Evolutionary conservation across 2,329 filamentous ascomycete genomes (phyloP).

Genomic region (Colletotrichum sp.): DNA sequence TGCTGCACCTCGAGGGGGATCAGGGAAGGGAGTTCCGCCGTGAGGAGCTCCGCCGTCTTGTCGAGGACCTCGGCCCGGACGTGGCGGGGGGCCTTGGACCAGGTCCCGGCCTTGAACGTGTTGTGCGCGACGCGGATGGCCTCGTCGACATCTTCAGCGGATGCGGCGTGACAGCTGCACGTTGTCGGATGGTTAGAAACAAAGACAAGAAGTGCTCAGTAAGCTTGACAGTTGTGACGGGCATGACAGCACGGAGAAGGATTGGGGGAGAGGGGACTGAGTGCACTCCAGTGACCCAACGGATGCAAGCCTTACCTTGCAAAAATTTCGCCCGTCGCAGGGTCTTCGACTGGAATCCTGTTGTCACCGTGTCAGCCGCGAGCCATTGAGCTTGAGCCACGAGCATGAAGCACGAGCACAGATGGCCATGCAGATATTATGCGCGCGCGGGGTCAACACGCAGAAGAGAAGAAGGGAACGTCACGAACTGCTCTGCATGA

Average conservation of each 20-base stretch:
- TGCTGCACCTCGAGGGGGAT: constrained; percentile 70
- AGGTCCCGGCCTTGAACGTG: constrained; percentile 55
- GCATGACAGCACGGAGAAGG: not conserved
- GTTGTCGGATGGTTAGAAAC: not conserved
- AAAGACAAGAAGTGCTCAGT: not conserved
- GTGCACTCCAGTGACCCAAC: not conserved
- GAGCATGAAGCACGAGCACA: constrained; percentile 6
- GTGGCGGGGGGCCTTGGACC: constrained; percentile 63
- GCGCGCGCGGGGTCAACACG: not conserved
- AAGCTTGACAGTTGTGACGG: not conserved
- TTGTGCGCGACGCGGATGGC: constrained; percentile 46
- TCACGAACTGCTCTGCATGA: constrained; percentile 49
- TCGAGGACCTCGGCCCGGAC: constrained; percentile 67
- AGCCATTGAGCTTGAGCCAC: constrained; percentile 1
- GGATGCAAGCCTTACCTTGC: constrained; percentile 42
- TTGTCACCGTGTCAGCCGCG: constrained; percentile 8
- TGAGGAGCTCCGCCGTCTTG: constrained; percentile 60
- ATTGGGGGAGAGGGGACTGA: not conserved
- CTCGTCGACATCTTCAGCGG: constrained; percentile 45
- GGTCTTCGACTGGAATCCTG: constrained; percentile 59
- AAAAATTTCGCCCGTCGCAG: constrained; percentile 57
- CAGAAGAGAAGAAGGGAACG: not conserved
- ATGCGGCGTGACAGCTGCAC: constrained; percentile 52
- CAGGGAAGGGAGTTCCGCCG: constrained; percentile 55
- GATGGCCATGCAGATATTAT: constrained; percentile 12